Evolutionary conservation across 441 rosid genomes (phyloP).

Genomic region (Croton laevigatus): DNA sequence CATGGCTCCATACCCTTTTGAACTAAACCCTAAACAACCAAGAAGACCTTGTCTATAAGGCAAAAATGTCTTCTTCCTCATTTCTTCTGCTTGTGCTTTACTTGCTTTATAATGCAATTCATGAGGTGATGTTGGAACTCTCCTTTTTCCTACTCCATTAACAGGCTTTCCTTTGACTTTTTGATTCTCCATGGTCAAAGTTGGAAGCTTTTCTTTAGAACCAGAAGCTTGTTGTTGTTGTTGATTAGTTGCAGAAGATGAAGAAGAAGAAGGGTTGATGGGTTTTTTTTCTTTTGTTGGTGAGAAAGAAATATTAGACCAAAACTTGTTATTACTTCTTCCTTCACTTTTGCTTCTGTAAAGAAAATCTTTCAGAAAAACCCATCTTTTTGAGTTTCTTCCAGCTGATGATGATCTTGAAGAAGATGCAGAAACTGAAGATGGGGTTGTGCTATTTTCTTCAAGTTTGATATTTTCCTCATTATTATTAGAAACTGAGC

Average conservation of each 20-base stretch:
- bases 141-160: slow-evolving; percentile 69
- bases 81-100: slow-evolving; percentile 92
- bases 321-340: slow-evolving; percentile 78
- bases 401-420: slow-evolving; percentile 89
- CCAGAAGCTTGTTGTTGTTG: slow-evolving; percentile 6
- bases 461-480: slow-evolving; percentile 22
- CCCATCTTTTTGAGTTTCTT: slow-evolving; percentile 93
- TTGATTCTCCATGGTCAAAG: slow-evolving; percentile 15
- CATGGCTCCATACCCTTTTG: slow-evolving; percentile 92
- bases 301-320: slow-evolving; percentile 79
- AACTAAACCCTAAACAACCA: slow-evolving; percentile 92
- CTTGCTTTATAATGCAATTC: slow-evolving; percentile 86
- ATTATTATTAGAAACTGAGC: slow-evolving; percentile 8
- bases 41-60: slow-evolving; percentile 91
- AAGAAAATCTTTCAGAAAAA: slow-evolving; percentile 82
- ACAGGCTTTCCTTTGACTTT: slow-evolving; percentile 48
- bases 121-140: slow-evolving; percentile 77
- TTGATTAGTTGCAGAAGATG: background rate
- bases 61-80: slow-evolving; percentile 91
- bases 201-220: slow-evolving; percentile 19
- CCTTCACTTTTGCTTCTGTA: slow-evolving; percentile 96
- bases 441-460: slow-evolving; percentile 17
- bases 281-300: slow-evolving; percentile 63
- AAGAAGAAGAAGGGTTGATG: slow-evolving; percentile 3
- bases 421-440: slow-evolving; percentile 66